A percentile compares a stretch with the other conserved stretches of the same genome.
Evolutionary conservation across 257 asterid genomes (phyloP).

Genomic region (Solanum appendiculatum): DNA sequence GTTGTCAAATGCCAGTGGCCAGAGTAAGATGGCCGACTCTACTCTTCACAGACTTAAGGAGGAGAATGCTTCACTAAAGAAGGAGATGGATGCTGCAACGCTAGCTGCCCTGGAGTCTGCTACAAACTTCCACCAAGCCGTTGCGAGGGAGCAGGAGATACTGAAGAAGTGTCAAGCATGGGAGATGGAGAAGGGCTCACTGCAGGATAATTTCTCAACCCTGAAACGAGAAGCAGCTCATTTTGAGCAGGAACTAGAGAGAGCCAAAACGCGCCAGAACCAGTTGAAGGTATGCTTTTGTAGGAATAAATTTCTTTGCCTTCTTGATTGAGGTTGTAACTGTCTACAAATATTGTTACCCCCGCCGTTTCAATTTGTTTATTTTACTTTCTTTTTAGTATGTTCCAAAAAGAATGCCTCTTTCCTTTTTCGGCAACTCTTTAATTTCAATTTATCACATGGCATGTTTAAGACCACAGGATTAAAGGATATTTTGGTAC

Average conservation of each 20-base stretch:
- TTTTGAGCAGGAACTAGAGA: conserved; percentile 15
- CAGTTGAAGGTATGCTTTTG: conserved; percentile 38
- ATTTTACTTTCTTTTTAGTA: not conserved
- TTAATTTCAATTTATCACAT: not conserved
- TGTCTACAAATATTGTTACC: not conserved
- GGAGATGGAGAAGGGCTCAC: conserved; percentile 28
- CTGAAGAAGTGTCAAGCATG: conserved; percentile 25
- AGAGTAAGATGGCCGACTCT: conserved; percentile 28
- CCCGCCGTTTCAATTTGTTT: not conserved
- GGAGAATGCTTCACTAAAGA: conserved; percentile 28
- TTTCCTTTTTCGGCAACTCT: not conserved
- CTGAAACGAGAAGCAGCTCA: conserved; percentile 12
- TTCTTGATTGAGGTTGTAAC: not conserved
- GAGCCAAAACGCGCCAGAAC: conserved; percentile 23
- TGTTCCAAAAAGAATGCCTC: not conserved
- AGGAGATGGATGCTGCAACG: conserved; percentile 29
- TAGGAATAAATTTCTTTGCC: not conserved
- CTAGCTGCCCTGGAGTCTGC: conserved; percentile 11
- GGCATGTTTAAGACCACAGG: not conserved
- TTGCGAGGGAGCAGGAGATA: conserved; percentile 31
- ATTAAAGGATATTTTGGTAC: not conserved
- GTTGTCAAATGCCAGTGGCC: conserved; percentile 27
- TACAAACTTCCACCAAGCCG: conserved; percentile 24
- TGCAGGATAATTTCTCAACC: conserved; percentile 14
- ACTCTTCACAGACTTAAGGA: conserved; percentile 26